Evolutionary conservation across 441 rosid genomes (phyloP), one percentile per base, ranked within the genome.

Genomic region (Capsella rubella): DNA sequence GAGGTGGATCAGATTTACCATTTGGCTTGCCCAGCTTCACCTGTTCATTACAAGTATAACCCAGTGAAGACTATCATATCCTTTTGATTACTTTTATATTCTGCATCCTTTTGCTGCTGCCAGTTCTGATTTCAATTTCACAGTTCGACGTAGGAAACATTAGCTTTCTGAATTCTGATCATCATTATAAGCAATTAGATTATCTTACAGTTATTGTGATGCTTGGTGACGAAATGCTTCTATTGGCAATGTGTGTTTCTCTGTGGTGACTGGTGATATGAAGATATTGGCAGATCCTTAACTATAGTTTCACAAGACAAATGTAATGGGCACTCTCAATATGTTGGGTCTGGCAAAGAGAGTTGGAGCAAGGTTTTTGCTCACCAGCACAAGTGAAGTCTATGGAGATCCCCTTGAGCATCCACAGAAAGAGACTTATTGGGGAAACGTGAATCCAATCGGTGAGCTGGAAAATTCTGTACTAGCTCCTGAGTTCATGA

Each of bases 261-360:
- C 42, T 49, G 40, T 60, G 25, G 61, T 12, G 11, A 27, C 25
- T 21, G 25, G 25, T 21, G 18, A 16, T 67, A 31, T 58, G 74
- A 32, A 4, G 58, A 18, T 45, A 16, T 12, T 70, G 54, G 57
- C 70, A 65, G 78, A 81, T 84, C 89, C 96, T 87, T 95, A 64
- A 89, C 88, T 29, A 50, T 70, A 72, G 32, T 56, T 78, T 75
- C 60, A 95, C 97, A 95, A 95, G 94, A 95, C 97, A 3, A 95
- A 95, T 86, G 99, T 92, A 78, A 88, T 95, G 97, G 99, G 99
- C 8, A 95, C 97, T n/a, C 89, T 95, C 64, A 92, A 95, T 72
- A 89, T 95, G 97, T 68, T 95, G 93, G 99, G 97, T 37, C 87
- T 95, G 72, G 99, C 99, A 3, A 92, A 95, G 94, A 90, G 99